Conservation (phyloP, 805 yeast species). For the Wickerhamiella azyma region DNA sequence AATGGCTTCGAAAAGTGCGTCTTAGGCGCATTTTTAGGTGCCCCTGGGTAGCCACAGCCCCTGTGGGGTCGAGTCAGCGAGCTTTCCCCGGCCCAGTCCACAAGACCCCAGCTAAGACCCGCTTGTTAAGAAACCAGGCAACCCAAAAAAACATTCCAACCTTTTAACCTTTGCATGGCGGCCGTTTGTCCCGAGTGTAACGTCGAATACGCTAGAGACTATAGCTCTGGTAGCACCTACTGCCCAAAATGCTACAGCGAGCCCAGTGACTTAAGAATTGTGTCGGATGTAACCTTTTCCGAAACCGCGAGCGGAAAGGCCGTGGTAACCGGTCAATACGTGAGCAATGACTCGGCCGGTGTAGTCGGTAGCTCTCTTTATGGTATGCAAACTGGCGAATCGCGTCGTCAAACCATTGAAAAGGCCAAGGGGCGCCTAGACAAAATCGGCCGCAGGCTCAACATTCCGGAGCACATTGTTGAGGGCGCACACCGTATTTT, state of each 20-base stretch:
- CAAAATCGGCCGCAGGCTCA: conserved; percentile 64
- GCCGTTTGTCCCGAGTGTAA: not conserved
- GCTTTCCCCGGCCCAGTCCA: no score
- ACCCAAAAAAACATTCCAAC: not conserved
- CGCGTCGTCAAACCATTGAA: conserved; percentile 76
- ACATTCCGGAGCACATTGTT: conserved; percentile 70
- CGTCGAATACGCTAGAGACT: not conserved
- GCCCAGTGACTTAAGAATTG: conserved; percentile 43
- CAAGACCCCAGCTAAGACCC: no score
- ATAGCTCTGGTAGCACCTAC: not conserved
- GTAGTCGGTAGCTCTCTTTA: conserved; percentile 50
- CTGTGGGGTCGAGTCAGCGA: no score
- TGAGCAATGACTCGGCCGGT: conserved; percentile 72
- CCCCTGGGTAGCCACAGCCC: no score
- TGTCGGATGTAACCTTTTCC: conserved; percentile 87
- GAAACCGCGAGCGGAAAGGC: conserved; percentile 92
- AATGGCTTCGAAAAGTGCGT: no score
- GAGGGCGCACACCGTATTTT: conserved; percentile 87
- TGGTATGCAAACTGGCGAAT: conserved; percentile 36
- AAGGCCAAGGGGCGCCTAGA: conserved; percentile 71
- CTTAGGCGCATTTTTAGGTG: no score
- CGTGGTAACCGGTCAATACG: conserved; percentile 85
- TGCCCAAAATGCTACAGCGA: not conserved
- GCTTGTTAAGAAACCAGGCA: no score
- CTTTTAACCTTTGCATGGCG: not conserved